These are phyloP conservation scores for Teunomyces cretensis DNA, from an alignment of 805 yeast genomes.

Conservation along the genomic window DNA sequence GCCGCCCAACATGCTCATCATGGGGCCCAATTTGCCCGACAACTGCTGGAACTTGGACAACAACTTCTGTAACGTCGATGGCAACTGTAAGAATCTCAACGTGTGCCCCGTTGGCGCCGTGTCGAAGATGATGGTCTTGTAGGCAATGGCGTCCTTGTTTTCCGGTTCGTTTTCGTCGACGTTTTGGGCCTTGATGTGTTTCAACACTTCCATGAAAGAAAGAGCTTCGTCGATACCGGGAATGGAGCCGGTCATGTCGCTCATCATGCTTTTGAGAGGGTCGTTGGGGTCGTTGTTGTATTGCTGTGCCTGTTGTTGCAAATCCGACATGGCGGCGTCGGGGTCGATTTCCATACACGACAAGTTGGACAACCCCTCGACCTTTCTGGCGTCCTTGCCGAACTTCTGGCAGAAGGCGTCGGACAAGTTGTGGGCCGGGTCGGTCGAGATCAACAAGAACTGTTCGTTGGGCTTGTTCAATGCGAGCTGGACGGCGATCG, in stretches of 20 bases:
- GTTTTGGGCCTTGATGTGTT: constrained; percentile 84
- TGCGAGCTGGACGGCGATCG: constrained; percentile 93
- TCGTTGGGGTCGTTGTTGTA: constrained; percentile 56
- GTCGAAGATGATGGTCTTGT: constrained; percentile 91
- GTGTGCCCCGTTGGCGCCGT: constrained; percentile 99
- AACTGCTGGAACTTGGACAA: constrained; percentile 85
- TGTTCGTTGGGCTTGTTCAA: constrained; percentile 73
- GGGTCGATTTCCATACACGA: constrained; percentile 99
- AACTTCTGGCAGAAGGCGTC: constrained; percentile 99
- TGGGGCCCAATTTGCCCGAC: constrained; percentile 85
- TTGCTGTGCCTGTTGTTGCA: constrained; percentile 60
- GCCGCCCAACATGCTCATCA: constrained; percentile 77
- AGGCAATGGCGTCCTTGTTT: constrained; percentile 34
- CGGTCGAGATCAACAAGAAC: constrained; percentile 89
- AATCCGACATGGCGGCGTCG: constrained; percentile 86
- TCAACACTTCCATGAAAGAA: constrained; percentile 96
- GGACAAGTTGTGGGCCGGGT: constrained; percentile 96
- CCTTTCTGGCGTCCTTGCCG: constrained; percentile 93
- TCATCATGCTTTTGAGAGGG: constrained; percentile 73
- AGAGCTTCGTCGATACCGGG: constrained; percentile 99
- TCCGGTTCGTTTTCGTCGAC: constrained; percentile 13
- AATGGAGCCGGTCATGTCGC: constrained; percentile 88
- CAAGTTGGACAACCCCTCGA: constrained; percentile 82
- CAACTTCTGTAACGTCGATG: constrained; percentile 85
- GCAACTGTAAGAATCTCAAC: constrained; percentile 88